These are phyloP conservation scores for Aspergillus avenaceus DNA, from an alignment of 495 filamentous ascomycete genomes.

Conservation along the genomic window DNA sequence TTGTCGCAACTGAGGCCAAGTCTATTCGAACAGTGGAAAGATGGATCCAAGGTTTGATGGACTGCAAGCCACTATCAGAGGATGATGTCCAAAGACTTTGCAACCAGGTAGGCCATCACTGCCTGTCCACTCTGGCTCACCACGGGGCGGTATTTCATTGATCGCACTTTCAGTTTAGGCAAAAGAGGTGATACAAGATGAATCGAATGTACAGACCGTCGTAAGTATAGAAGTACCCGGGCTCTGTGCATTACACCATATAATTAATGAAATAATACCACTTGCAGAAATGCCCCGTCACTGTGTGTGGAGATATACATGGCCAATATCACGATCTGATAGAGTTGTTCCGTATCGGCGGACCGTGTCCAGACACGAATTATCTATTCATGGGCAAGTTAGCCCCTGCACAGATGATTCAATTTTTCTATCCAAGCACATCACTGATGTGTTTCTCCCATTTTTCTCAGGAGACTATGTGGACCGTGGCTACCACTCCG, in stretches of 20 bases:
- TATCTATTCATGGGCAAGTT: conserved; percentile 88
- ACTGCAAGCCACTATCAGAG: conserved; percentile 95
- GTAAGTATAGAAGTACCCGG: conserved; percentile 54
- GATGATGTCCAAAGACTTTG: conserved; percentile 92
- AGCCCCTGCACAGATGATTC: no score
- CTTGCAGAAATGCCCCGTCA: conserved; percentile 97
- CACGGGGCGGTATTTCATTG: no score
- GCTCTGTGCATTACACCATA: no score
- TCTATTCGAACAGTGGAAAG: conserved; percentile 91
- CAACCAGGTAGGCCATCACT: conserved; percentile 74
- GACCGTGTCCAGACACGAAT: conserved; percentile 88
- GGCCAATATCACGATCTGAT: conserved; percentile 93
- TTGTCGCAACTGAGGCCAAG: conserved; percentile 75
- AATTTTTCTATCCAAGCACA: no score
- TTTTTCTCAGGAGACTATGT: conserved; percentile 85
- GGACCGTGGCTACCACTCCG: conserved; percentile 94
- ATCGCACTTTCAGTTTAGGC: conserved; percentile 53
- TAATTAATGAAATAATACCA: no score
- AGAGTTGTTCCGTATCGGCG: conserved; percentile 92
- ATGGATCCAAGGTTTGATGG: conserved; percentile 98
- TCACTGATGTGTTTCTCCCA: no score
- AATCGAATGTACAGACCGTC: conserved; percentile 98
- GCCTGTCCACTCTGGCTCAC: no score
- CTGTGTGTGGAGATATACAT: conserved; percentile 90
- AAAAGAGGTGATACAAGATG: conserved; percentile 91